A percentile compares a stretch with the other conserved stretches of the same genome.
Conservation (phyloP, 2,329 filamentous ascomycete species). For the Colletotrichum aenigma region DNA sequence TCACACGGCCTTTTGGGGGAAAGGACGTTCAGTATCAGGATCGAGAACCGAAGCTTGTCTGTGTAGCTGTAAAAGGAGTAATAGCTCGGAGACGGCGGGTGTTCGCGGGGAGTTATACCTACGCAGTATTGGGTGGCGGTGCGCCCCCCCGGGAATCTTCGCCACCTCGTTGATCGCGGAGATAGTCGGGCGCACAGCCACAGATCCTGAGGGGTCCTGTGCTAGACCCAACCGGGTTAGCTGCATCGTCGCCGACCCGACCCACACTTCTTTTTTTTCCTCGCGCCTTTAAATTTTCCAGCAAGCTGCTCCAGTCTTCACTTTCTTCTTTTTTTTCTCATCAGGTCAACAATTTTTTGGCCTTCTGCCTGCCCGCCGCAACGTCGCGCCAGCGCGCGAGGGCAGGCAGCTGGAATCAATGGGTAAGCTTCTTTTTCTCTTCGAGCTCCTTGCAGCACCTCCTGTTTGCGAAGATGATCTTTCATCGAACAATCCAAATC, state of each 20-base stretch:
- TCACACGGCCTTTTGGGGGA: neutral
- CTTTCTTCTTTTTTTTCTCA: slow-evolving; percentile 23
- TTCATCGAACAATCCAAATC: slow-evolving; percentile 66
- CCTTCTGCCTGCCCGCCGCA: neutral
- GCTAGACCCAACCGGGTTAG: slow-evolving; percentile 28
- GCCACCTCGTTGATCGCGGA: slow-evolving; percentile 25
- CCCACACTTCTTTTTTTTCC: slow-evolving; percentile 13
- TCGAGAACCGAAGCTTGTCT: neutral
- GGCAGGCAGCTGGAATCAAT: neutral
- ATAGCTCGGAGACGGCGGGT: neutral
- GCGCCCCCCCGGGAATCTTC: slow-evolving; percentile 22
- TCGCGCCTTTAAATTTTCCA: slow-evolving; percentile 18
- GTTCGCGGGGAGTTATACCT: slow-evolving; percentile 25
- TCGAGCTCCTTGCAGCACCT: neutral
- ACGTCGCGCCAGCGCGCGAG: neutral
- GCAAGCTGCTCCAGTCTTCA: slow-evolving; percentile 27
- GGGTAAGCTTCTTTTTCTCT: slow-evolving; percentile 9
- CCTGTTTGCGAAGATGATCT: slow-evolving; percentile 42
- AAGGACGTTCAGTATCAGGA: neutral
- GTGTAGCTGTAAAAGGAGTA: neutral
- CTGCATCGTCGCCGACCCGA: neutral
- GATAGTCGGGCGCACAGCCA: slow-evolving; percentile 37
- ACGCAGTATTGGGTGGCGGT: neutral
- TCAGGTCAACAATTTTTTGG: slow-evolving; percentile 20
- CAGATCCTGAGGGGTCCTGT: slow-evolving; percentile 24